phyloP scores from a whole-genome alignment of 2,329 filamentous ascomycete species.

The Colletotrichum incanum region DNA sequence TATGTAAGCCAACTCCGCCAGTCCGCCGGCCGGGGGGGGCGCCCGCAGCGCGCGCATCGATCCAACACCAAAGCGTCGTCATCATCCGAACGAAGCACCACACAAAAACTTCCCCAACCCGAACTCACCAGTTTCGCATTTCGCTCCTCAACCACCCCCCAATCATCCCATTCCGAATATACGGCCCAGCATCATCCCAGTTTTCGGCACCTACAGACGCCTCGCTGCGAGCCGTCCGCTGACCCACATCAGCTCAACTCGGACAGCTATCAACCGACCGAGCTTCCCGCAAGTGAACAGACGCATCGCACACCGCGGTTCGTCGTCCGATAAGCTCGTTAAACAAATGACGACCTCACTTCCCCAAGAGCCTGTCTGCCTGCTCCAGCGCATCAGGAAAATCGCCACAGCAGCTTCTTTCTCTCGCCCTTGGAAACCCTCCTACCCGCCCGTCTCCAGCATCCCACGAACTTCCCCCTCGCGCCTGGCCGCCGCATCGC shows the following conservation, averaged over 20 bases:
- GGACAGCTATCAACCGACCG: background rate
- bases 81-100: constrained; percentile 1
- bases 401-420: background rate
- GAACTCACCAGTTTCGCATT: constrained; percentile 2
- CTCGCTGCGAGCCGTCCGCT: background rate
- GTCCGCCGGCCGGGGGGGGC: background rate
- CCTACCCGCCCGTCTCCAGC: constrained; percentile 51
- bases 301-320: background rate
- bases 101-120: background rate
- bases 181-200: constrained; percentile 15
- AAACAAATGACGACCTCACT: background rate
- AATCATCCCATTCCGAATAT: background rate
- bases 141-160: background rate
- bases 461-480: constrained; percentile 55
- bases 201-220: background rate
- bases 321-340: background rate
- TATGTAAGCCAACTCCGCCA: constrained; percentile 13
- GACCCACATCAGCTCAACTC: constrained; percentile 13
- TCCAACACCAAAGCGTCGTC: background rate
- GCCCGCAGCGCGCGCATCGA: background rate
- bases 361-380: constrained; percentile 16
- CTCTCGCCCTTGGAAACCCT: constrained; percentile 10
- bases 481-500: constrained; percentile 54
- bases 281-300: background rate
- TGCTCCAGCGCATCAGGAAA: constrained; percentile 8